Base-by-base conservation (phyloP, 106 monocot genomes). In the Cymbidium sinense region DNA sequence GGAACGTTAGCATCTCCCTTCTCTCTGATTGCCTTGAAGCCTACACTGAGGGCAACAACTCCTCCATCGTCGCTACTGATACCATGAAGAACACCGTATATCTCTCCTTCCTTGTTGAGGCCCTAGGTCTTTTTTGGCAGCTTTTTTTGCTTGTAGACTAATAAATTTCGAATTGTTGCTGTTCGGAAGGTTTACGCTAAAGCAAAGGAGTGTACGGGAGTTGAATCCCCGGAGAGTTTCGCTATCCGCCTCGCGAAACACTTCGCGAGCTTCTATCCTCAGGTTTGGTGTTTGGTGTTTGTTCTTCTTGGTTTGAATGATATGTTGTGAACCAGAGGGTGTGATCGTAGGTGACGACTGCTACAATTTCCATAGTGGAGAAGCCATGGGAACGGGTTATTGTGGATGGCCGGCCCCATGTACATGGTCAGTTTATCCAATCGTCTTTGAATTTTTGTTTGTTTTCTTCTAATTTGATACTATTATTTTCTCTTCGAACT, bases 1-100 rank as follows among this genome's bases (percentile, higher is more conserved):
- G 96, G 96, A 93, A 76, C 75, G 93, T 96, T 18, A 70, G 62
- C 78, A 50, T 96, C 55, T 86, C 86, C 77, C 91, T 96, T 74
- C 64, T 86, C 82, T 93, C 96, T 75, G 93, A 93, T 69, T 96
- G 96, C 79, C 86, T 89, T 34, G 85, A 87, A 13, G 81, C 96
- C 58, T 96, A 91, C 86, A 87, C 84, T 41, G 75, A 70, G 21
- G 87, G 64, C 82, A 91, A 96, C 79, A 96, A 96, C 78, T 91
- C 96, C 75, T 75, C 86, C 82, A 88, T 96, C 83, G 93, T 96
- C 54, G 96, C 96, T 71, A 96, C 96, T 29, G 96, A 96, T 41
- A 85, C 93, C 76, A 96, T 96, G 75, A 96, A 96, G 85, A 96
- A 96, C 86, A 93, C 96, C 36, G 96, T 96, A 80, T 83, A 77